Evolutionary conservation across 768 basidiomycete genomes (phyloP).

Genomic region (Suillus decipiens): DNA sequence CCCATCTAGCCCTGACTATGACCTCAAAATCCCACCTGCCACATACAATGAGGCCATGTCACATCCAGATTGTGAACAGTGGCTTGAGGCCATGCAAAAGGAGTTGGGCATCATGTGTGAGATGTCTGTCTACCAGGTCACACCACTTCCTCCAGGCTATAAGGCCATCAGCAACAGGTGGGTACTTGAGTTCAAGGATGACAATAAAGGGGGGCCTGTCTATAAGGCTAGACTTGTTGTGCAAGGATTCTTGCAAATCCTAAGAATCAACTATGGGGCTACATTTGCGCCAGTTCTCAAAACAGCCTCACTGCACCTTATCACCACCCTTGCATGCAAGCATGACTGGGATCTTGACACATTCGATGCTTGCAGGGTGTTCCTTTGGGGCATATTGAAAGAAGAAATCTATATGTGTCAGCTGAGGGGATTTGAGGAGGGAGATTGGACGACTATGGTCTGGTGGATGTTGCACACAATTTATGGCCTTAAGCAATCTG

Average conservation of each 20-base stretch:
- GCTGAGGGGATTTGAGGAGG: constrained; percentile 27
- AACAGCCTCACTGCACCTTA: constrained; percentile 4
- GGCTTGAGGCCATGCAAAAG: neutral
- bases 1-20: neutral
- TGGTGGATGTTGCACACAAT: neutral
- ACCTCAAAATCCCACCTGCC: neutral
- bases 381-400: constrained; percentile 40
- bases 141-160: neutral
- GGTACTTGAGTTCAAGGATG: neutral
- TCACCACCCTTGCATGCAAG: neutral
- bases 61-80: neutral
- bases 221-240: constrained; percentile 3
- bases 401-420: constrained; percentile 42
- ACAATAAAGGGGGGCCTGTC: neutral
- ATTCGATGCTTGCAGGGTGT: constrained; percentile 45
- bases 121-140: neutral
- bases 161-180: neutral
- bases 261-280: constrained; percentile 1
- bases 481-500: neutral
- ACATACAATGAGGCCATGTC: neutral
- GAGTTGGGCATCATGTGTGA: neutral
- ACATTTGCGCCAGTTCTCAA: constrained; percentile 3
- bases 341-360: constrained; percentile 38
- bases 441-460: neutral
- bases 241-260: constrained; percentile 11